phyloP scores from a whole-genome alignment of 2,329 filamentous ascomycete species.

The Pleochaeta shiraiana region DNA sequence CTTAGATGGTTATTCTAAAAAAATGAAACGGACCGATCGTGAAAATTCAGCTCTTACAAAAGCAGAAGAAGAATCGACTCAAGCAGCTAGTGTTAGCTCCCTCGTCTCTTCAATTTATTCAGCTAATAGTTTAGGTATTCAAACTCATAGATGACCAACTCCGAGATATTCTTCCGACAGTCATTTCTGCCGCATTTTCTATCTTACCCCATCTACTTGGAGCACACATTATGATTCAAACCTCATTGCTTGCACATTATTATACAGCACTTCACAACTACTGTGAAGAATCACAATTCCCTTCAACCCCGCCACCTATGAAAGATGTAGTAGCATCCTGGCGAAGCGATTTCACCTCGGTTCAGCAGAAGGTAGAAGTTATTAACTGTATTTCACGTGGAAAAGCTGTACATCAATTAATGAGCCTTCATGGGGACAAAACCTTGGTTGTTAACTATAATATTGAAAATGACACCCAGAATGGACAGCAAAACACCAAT shows the following conservation, averaged over 20 bases:
- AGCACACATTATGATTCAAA: conserved; percentile 54
- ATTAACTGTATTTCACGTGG: conserved; percentile 42
- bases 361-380: conserved; percentile 43
- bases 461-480: conserved; percentile 21
- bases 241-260: conserved; percentile 51
- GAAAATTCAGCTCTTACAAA: conserved; percentile 52
- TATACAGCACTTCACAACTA: conserved; percentile 60
- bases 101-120: not conserved
- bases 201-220: conserved; percentile 52
- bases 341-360: conserved; percentile 37
- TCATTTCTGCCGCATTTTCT: conserved; percentile 48
- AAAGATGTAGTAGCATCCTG: conserved; percentile 46
- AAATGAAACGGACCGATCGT: conserved; percentile 45
- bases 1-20: conserved; percentile 46
- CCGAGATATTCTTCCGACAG: conserved; percentile 43
- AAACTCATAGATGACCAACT: conserved; percentile 54
- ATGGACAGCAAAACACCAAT: conserved; percentile 21
- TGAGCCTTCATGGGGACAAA: conserved; percentile 18
- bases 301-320: conserved; percentile 50
- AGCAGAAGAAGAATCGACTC: conserved; percentile 45
- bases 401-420: conserved; percentile 37
- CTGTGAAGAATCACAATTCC: conserved; percentile 44
- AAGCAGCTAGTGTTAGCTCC: conserved; percentile 35
- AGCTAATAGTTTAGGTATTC: conserved; percentile 33
- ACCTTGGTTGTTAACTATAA: conserved; percentile 15